Conservation (phyloP, 2,329 filamentous ascomycete species). For the Eurotiales sp. region DNA sequence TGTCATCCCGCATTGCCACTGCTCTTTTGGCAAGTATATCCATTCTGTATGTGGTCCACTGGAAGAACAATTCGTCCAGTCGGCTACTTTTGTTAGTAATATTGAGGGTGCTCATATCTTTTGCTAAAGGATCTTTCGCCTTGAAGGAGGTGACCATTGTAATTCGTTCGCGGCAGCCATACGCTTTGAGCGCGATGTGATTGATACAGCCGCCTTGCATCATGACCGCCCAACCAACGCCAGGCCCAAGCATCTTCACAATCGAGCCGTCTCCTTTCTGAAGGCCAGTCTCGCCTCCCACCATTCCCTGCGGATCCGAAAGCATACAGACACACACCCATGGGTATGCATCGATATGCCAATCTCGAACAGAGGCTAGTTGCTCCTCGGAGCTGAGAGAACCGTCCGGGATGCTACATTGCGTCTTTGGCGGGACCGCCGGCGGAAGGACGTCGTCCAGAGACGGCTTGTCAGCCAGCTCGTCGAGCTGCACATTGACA, state of each 20-base stretch:
- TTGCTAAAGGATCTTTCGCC: slow-evolving; percentile 39
- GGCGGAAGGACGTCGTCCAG: slow-evolving; percentile 24
- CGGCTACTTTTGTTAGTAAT: slow-evolving; percentile 25
- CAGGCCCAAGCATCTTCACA: slow-evolving; percentile 19
- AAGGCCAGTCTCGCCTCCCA: not conserved
- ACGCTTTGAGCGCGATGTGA: slow-evolving; percentile 53
- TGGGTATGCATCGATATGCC: not conserved
- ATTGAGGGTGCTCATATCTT: slow-evolving; percentile 17
- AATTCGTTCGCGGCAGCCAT: slow-evolving; percentile 53
- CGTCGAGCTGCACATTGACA: slow-evolving; percentile 25
- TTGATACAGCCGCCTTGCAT: slow-evolving; percentile 57
- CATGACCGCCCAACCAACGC: slow-evolving; percentile 51
- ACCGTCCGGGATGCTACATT: not conserved
- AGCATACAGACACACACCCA: not conserved
- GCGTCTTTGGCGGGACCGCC: slow-evolving; percentile 21
- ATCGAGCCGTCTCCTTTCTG: not conserved
- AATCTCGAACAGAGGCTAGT: not conserved
- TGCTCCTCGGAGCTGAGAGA: not conserved
- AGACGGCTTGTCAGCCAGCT: slow-evolving; percentile 19
- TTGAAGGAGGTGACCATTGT: slow-evolving; percentile 57
- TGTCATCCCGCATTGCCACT: slow-evolving; percentile 43
- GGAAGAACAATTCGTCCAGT: slow-evolving; percentile 26
- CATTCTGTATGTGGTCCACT: slow-evolving; percentile 27
- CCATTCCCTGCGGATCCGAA: not conserved
- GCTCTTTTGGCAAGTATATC: slow-evolving; percentile 10